A percentile compares a stretch with the other conserved stretches of the same genome.
These are phyloP conservation scores for Candida boleticola DNA, from an alignment of 805 yeast species.

Conservation along the genomic window DNA sequence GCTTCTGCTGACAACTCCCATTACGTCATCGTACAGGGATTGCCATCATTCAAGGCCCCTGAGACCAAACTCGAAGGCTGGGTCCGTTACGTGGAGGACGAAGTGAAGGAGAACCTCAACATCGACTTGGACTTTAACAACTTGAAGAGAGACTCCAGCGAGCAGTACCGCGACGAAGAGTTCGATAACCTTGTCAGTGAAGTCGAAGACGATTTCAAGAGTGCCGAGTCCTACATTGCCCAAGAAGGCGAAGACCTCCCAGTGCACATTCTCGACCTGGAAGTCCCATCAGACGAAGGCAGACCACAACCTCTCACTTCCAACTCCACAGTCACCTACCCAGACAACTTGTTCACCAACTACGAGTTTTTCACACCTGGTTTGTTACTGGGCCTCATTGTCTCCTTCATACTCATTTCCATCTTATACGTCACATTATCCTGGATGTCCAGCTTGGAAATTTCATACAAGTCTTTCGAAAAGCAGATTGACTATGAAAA, in stretches of 20 bases:
- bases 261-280: conserved; percentile 20
- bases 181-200: conserved; percentile 13
- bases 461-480: conserved; percentile 81
- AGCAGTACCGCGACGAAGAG: conserved; percentile 10
- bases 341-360: conserved; percentile 53
- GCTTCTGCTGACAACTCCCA: not conserved
- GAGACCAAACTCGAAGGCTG: conserved; percentile 19
- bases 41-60: conserved; percentile 25
- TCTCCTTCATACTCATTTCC: conserved; percentile 55
- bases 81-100: conserved; percentile 22
- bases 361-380: conserved; percentile 81
- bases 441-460: conserved; percentile 71
- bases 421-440: conserved; percentile 61
- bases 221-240: conserved; percentile 30
- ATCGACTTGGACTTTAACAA: conserved; percentile 17
- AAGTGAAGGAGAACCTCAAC: conserved; percentile 18
- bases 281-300: conserved; percentile 3
- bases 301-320: conserved; percentile 5
- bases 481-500: conserved; percentile 56
- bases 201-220: conserved; percentile 31
- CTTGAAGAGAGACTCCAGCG: conserved; percentile 16
- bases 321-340: conserved; percentile 1
- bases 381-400: conserved; percentile 70
- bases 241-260: conserved; percentile 23
- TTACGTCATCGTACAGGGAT: conserved; percentile 26